These are phyloP conservation scores for Aspergillus bombycis DNA, from an alignment of 2,329 filamentous ascomycete species.

Conservation along the genomic window DNA sequence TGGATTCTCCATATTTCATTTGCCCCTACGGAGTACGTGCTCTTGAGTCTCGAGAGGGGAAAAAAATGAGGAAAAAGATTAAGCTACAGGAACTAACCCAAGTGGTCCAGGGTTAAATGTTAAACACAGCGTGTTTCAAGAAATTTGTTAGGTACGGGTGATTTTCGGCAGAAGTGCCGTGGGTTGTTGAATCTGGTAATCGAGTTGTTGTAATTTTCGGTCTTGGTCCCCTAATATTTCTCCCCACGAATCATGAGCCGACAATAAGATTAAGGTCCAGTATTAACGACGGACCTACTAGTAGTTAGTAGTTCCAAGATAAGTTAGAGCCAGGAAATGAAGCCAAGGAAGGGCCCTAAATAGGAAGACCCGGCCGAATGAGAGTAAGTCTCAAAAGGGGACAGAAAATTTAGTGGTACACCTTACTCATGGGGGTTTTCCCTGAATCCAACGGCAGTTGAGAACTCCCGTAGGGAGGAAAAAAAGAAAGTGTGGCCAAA, in stretches of 20 bases:
- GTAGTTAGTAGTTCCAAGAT: neutral
- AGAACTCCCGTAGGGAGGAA: neutral
- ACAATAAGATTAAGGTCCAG: constrained; percentile 3
- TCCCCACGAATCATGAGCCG: neutral
- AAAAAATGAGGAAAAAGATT: neutral
- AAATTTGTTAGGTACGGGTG: neutral
- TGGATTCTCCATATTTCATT: neutral
- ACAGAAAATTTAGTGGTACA: neutral
- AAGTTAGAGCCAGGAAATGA: neutral
- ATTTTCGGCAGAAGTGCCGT: constrained; percentile 8
- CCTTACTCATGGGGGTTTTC: neutral
- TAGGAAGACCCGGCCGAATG: neutral
- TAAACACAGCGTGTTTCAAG: constrained; percentile 2
- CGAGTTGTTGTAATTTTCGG: neutral
- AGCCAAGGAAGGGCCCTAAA: neutral
- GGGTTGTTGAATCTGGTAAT: neutral
- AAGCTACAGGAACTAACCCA: constrained; percentile 4
- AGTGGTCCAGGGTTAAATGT: neutral
- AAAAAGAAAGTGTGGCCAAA: neutral
- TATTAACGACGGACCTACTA: no score
- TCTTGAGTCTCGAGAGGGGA: neutral
- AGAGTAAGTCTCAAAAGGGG: neutral
- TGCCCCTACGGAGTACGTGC: neutral
- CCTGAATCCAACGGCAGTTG: neutral
- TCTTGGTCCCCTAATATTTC: neutral